phyloP scores from a whole-genome alignment of 2,329 filamentous ascomycete species.

The Penicillium glabrum region DNA sequence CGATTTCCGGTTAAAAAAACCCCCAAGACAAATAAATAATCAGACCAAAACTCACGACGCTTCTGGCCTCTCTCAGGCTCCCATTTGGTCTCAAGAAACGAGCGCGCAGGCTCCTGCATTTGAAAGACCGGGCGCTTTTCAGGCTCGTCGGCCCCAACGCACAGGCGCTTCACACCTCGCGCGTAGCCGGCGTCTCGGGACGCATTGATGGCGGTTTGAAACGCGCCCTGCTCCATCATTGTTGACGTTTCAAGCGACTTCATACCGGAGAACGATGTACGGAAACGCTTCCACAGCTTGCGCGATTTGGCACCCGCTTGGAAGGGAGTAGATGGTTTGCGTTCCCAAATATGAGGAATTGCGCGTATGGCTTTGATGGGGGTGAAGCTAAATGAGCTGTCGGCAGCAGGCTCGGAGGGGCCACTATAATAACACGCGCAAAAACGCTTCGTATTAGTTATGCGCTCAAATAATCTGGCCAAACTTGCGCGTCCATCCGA shows the following conservation, averaged over 20 bases:
- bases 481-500: neutral
- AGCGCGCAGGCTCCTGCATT: conserved; percentile 26
- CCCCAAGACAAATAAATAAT: neutral
- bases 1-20: neutral
- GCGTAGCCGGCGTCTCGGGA: conserved; percentile 26
- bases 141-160: conserved; percentile 22
- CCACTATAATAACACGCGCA: conserved; percentile 8
- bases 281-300: conserved; percentile 49
- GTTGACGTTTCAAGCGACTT: conserved; percentile 28
- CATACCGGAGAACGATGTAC: conserved; percentile 36
- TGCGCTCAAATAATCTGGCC: neutral
- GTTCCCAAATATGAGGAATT: conserved; percentile 45
- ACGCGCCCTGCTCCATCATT: conserved; percentile 21
- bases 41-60: conserved; percentile 27
- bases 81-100: conserved; percentile 45
- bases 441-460: conserved; percentile 11
- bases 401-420: conserved; percentile 8
- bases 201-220: conserved; percentile 35
- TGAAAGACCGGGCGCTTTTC: conserved; percentile 9
- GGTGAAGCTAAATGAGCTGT: conserved; percentile 41
- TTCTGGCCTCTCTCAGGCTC: conserved; percentile 33
- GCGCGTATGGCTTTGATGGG: conserved; percentile 37
- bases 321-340: conserved; percentile 44
- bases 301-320: conserved; percentile 40
- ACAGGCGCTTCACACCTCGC: conserved; percentile 39